Evolutionary conservation across 225 moss, liverwort and hornwort genomes (phyloP).

Genomic region (Pseudisothecium myosuroides): DNA sequence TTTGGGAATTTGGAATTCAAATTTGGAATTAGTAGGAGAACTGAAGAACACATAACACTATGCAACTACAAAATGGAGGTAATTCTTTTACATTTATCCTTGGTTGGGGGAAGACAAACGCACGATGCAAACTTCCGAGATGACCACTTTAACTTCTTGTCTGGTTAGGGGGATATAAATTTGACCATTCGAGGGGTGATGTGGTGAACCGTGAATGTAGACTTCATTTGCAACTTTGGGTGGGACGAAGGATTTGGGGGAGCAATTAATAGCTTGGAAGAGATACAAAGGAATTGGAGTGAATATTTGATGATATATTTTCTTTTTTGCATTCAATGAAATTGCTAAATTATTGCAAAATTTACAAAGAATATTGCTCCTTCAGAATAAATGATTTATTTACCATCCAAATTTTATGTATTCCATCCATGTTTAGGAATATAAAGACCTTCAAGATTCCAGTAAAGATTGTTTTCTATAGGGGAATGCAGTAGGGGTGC

Average conservation of each 20-base stretch:
- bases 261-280: background rate
- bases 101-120: too few relatives aligned
- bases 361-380: background rate
- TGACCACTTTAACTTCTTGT: too few relatives aligned
- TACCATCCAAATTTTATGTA: too few relatives aligned
- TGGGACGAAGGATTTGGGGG: rapidly evolving
- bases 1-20: too few relatives aligned
- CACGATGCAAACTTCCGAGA: too few relatives aligned
- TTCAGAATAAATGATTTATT: background rate
- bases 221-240: background rate
- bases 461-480: background rate
- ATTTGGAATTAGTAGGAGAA: too few relatives aligned
- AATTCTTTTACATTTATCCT: too few relatives aligned
- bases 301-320: background rate
- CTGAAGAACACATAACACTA: too few relatives aligned
- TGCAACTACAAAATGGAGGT: too few relatives aligned
- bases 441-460: background rate
- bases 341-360: background rate
- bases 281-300: background rate
- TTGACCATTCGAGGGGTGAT: rapidly evolving
- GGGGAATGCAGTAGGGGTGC: too few relatives aligned
- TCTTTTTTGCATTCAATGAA: background rate
- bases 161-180: background rate
- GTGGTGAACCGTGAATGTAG: rapidly evolving
- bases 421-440: background rate